Evolutionary conservation across 176 grass and related monocot species (phyloP).

Genomic region (Aechmea fasciata): DNA sequence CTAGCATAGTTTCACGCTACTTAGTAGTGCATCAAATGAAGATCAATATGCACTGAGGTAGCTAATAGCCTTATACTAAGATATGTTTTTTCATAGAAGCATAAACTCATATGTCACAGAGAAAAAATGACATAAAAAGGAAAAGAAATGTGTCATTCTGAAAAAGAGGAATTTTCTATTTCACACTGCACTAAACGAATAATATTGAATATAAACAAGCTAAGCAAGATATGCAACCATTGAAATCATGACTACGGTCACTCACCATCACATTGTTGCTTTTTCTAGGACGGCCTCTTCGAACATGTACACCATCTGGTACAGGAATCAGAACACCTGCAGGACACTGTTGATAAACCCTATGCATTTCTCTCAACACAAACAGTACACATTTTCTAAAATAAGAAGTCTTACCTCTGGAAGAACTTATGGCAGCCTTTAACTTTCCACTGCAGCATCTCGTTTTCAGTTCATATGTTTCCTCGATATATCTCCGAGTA

Average conservation of each 20-base stretch:
- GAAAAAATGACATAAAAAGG: too few relatives aligned
- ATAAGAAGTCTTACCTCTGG: not conserved
- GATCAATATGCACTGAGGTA: too few relatives aligned
- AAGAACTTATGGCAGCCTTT: not conserved
- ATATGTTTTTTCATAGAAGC: too few relatives aligned
- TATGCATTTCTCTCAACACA: not conserved
- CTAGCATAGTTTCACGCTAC: too few relatives aligned
- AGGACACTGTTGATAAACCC: not conserved
- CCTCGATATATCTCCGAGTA: conserved; percentile 19
- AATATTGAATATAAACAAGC: too few relatives aligned
- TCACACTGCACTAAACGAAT: too few relatives aligned
- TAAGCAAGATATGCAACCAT: not conserved
- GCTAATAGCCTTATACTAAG: too few relatives aligned
- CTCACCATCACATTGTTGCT: conserved; percentile 7
- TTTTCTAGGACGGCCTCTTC: conserved; percentile 3
- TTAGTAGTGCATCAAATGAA: too few relatives aligned
- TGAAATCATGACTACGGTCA: not conserved
- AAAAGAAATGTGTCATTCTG: too few relatives aligned
- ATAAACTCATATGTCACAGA: too few relatives aligned
- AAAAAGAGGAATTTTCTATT: too few relatives aligned
- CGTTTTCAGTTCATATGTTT: conserved; percentile 16
- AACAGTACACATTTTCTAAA: not conserved
- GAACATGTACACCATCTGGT: not conserved
- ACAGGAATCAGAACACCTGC: conserved; percentile 1
- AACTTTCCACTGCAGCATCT: conserved; percentile 8